Conservation (phyloP, 495 filamentous ascomycete genomes). For the Haplographium delicatum region DNA sequence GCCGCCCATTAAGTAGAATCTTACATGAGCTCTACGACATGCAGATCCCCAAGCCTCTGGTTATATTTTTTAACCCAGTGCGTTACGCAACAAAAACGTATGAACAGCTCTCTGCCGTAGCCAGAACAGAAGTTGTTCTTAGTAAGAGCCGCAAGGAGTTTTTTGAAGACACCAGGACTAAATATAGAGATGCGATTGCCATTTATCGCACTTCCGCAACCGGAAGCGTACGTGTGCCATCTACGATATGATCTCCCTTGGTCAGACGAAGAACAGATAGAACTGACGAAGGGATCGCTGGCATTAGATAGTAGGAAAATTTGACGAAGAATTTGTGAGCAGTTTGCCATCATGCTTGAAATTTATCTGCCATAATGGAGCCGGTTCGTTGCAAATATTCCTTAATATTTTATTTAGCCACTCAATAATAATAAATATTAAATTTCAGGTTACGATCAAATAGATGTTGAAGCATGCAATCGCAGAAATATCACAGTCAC, state of each 20-base stretch:
- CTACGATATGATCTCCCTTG: too few relatives aligned
- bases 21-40: too few relatives aligned
- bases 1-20: too few relatives aligned
- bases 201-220: too few relatives aligned
- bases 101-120: background rate
- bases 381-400: background rate
- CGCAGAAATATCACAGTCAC: slow-evolving; percentile 60
- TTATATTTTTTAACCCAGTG: slow-evolving; percentile 1
- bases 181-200: background rate
- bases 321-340: slow-evolving; percentile 59
- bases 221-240: too few relatives aligned
- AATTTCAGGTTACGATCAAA: slow-evolving; percentile 68
- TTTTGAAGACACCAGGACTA: background rate
- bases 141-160: background rate
- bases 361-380: slow-evolving; percentile 75
- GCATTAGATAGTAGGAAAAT: slow-evolving; percentile 59
- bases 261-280: too few relatives aligned
- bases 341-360: slow-evolving; percentile 58
- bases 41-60: background rate
- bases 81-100: background rate
- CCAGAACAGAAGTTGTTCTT: background rate
- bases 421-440: background rate
- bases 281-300: too few relatives aligned
- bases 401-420: background rate
- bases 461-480: slow-evolving; percentile 63